These are phyloP conservation scores for Schizothecium vesticola DNA, from an alignment of 495 filamentous ascomycete species.

Conservation along the genomic window DNA sequence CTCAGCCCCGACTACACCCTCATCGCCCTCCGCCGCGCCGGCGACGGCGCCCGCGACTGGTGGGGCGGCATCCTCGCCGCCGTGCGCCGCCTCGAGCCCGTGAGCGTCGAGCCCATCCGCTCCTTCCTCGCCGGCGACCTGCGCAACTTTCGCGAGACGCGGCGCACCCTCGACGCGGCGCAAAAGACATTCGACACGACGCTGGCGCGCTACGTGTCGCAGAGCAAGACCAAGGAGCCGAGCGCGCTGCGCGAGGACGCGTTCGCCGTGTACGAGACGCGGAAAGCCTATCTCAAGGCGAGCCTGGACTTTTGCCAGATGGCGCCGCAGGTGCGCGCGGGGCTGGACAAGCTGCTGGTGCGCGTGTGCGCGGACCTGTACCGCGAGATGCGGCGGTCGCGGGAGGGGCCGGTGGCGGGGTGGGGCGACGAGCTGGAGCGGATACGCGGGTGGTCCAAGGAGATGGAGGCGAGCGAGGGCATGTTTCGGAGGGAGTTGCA, in stretches of 20 bases:
- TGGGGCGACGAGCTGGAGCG: slow-evolving; percentile 78
- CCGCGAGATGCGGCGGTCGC: slow-evolving; percentile 56
- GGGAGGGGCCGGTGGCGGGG: slow-evolving; percentile 14
- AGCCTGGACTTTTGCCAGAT: slow-evolving; percentile 89
- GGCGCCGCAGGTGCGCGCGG: slow-evolving; percentile 73
- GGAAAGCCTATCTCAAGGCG: slow-evolving; percentile 83
- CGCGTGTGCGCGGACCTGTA: slow-evolving; percentile 79
- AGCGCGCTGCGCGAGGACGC: slow-evolving; percentile 89
- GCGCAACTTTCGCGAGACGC: slow-evolving; percentile 59
- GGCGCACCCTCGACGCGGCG: slow-evolving; percentile 65
- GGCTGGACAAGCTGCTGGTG: slow-evolving; percentile 81
- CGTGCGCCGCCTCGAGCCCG: slow-evolving; percentile 66
- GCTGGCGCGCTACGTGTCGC: slow-evolving; percentile 70
- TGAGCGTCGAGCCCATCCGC: slow-evolving; percentile 76
- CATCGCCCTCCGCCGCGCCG: slow-evolving; percentile 75
- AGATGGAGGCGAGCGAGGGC: slow-evolving; percentile 80
- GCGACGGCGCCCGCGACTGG: slow-evolving; percentile 77
- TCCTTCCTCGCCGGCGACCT: slow-evolving; percentile 68
- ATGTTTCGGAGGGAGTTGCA: slow-evolving; percentile 75
- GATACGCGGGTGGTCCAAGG: slow-evolving; percentile 82
- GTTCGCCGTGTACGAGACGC: slow-evolving; percentile 90
- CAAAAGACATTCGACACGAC: slow-evolving; percentile 80
- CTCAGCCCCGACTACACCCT: slow-evolving; percentile 95
- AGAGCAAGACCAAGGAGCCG: slow-evolving; percentile 89
- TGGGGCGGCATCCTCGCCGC: slow-evolving; percentile 70